phyloP scores from a whole-genome alignment of 306 rosid genomes.

The Sicyos baderoa region DNA sequence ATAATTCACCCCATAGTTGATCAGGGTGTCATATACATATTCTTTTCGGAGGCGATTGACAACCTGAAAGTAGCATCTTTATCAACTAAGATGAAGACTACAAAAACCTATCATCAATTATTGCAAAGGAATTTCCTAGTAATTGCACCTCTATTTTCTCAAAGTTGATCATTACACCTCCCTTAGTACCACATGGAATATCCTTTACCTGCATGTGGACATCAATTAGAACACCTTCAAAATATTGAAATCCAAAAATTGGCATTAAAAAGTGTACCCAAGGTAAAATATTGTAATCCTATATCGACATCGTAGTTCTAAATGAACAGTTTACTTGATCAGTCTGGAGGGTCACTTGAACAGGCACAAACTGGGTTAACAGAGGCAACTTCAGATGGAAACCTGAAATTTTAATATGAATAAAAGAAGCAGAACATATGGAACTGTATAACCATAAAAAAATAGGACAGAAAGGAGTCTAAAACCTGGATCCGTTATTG shows the following conservation, averaged over 20 bases:
- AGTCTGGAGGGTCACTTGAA: slow-evolving; percentile 91
- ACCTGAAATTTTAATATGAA: slow-evolving; percentile 37
- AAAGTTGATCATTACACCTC: slow-evolving; percentile 82
- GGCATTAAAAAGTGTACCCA: not conserved
- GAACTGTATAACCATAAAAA: not conserved
- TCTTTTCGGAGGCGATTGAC: slow-evolving; percentile 75
- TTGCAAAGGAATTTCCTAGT: not conserved
- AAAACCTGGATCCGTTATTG: slow-evolving; percentile 73
- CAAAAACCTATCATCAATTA: slow-evolving; percentile 11
- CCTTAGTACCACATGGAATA: slow-evolving; percentile 97
- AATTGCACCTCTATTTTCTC: slow-evolving; percentile 74
- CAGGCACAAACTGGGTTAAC: slow-evolving; percentile 70
- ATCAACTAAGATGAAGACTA: slow-evolving; percentile 15
- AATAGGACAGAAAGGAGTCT: not conserved
- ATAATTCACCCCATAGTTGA: slow-evolving; percentile 73
- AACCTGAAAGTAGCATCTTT: slow-evolving; percentile 44
- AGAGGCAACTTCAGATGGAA: slow-evolving; percentile 82
- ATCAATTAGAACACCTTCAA: not conserved
- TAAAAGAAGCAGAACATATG: slow-evolving; percentile 8
- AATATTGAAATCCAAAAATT: not conserved
- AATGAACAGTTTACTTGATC: slow-evolving; percentile 46
- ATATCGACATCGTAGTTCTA: not conserved
- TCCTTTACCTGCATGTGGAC: slow-evolving; percentile 56
- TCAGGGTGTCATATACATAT: slow-evolving; percentile 63
- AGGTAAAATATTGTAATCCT: not conserved